Evolutionary conservation across 2,329 filamentous ascomycete genomes (phyloP), one percentile per base, ranked within the genome.

Genomic region (Emergomyces orientalis): DNA sequence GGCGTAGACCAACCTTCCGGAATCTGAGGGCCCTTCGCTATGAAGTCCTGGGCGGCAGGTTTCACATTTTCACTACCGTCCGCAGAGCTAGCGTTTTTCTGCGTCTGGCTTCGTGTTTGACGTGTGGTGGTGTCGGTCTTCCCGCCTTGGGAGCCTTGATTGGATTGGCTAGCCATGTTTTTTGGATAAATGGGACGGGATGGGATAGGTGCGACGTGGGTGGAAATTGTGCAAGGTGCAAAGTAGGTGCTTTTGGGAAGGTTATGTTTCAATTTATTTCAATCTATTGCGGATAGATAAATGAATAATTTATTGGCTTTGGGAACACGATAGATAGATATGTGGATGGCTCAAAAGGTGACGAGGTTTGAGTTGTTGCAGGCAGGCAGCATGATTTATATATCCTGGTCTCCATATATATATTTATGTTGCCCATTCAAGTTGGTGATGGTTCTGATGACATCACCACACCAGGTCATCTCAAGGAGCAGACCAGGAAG

Each of bases 11-110:
- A 37, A 61, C 60, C 51, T 32, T 61, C 51, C 25, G 60, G 51
- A 13, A 61, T 61, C 47, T 61, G 49, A 37, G 60, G 60, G 1
- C 60, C 60, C 25, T 61, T 61, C 3, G 60, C 32, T 27, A 61
- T 22, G 30, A 61, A 56, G 60, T 61, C 49, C 22, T 54, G 32
- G 5, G 49, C 60, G 7, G 32, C 22, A 49, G 45, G 59, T 34
- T 51, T 60, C n/a, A n/a, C 9, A 0, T 49, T 27, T 5, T 60
- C 58, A 22, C 32, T 27, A 14, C n/a, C 45, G 3, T 30, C 52
- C 17, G 52, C 19, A 55, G 52, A 32, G 8, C 7, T 19, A 9
- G 52, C 32, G n/a, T 55, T 55, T 22, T 39, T 39, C 34, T 56
- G 54, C 9, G 54, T 41, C 54, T 56, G 54, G 32, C 54, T 56